These are phyloP conservation scores for Candida sanyiensis DNA, from an alignment of 805 yeast genomes.

Conservation along the genomic window DNA sequence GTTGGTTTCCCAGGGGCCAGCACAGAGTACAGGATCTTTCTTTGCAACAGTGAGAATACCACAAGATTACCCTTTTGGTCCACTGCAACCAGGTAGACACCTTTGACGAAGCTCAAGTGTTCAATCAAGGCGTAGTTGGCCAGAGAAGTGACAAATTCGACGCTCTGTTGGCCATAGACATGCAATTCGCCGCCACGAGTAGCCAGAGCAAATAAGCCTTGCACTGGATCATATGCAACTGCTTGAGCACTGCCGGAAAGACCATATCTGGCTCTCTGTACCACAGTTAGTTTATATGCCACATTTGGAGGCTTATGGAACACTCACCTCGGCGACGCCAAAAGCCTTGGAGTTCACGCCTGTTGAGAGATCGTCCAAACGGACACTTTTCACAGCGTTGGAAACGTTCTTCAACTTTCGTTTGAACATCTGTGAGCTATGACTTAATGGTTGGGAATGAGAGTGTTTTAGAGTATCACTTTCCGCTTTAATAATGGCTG, in stretches of 20 bases:
- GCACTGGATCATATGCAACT: conserved; percentile 81
- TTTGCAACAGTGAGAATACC: conserved; percentile 65
- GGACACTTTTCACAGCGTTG: conserved; percentile 30
- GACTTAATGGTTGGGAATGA: background rate
- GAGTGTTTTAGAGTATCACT: background rate
- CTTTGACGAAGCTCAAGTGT: conserved; percentile 63
- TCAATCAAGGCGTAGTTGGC: conserved; percentile 46
- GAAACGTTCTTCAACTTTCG: conserved; percentile 28
- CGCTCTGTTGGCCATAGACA: conserved; percentile 80
- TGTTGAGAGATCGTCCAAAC: conserved; percentile 25
- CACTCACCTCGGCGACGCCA: conserved; percentile 28
- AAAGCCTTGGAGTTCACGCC: conserved; percentile 29
- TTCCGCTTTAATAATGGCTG: too few relatives aligned
- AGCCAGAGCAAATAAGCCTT: conserved; percentile 75
- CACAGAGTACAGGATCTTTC: conserved; percentile 52
- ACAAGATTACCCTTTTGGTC: conserved; percentile 56
- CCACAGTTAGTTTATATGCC: background rate
- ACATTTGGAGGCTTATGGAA: background rate
- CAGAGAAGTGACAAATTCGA: conserved; percentile 58
- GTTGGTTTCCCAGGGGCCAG: conserved; percentile 63
- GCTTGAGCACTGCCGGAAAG: conserved; percentile 59
- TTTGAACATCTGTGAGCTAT: conserved; percentile 26
- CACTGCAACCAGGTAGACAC: conserved; percentile 72
- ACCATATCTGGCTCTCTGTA: conserved; percentile 41
- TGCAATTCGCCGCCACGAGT: conserved; percentile 66